Evolutionary conservation across 371 early-diverging fungal genomes (phyloP).

Genomic region (Apophysomyces variabilis): DNA sequence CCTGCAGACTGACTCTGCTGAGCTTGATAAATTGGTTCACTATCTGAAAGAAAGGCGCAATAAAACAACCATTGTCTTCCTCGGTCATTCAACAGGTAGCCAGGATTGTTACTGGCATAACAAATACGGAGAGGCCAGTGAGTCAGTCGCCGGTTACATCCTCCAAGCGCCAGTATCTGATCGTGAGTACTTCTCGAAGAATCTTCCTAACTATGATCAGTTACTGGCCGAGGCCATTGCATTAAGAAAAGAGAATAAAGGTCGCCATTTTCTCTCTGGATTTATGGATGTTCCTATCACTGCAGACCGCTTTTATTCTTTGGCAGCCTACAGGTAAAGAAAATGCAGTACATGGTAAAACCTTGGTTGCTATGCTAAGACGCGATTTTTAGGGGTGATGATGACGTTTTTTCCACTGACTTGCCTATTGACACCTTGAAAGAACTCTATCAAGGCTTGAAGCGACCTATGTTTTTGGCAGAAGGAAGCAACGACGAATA

Average conservation of each 20-base stretch:
- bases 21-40: slow-evolving; percentile 47
- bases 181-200: slow-evolving; percentile 40
- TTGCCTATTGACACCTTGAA: slow-evolving; percentile 41
- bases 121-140: slow-evolving; percentile 37
- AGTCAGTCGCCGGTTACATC: slow-evolving; percentile 42
- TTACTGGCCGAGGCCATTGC: slow-evolving; percentile 34
- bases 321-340: slow-evolving; percentile 46
- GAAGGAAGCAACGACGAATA: slow-evolving; percentile 56
- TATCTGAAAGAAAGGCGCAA: slow-evolving; percentile 35
- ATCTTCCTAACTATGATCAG: slow-evolving; percentile 29
- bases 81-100: slow-evolving; percentile 60
- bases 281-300: slow-evolving; percentile 44
- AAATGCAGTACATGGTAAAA: not conserved
- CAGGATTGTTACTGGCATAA: slow-evolving; percentile 56
- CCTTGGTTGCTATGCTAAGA: not conserved
- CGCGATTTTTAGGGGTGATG: slow-evolving; percentile 48
- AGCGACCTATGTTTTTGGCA: slow-evolving; percentile 44
- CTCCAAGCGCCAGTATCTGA: slow-evolving; percentile 63
- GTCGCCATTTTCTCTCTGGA: slow-evolving; percentile 41
- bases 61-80: slow-evolving; percentile 46
- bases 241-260: slow-evolving; percentile 44
- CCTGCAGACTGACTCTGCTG: slow-evolving; percentile 43
- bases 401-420: slow-evolving; percentile 64
- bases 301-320: slow-evolving; percentile 52
- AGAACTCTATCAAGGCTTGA: slow-evolving; percentile 39